Conservation (phyloP, 2,329 filamentous ascomycete species). For the Hypomyces perniciosus region DNA sequence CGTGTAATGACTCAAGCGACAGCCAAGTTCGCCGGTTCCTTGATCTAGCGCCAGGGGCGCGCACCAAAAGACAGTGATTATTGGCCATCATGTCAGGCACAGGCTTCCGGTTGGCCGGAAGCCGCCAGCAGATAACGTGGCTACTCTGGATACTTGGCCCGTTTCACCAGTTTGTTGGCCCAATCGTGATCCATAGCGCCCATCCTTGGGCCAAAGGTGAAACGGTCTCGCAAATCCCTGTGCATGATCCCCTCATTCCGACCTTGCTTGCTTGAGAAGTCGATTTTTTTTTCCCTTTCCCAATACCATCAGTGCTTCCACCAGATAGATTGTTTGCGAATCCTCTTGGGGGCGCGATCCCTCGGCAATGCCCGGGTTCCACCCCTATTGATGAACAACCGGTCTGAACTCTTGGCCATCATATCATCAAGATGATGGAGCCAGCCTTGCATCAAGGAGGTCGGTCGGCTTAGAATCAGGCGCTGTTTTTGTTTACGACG, state of each 20-base stretch:
- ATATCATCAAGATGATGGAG: too few relatives aligned
- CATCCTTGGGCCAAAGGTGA: constrained; percentile 8
- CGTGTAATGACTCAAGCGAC: not conserved
- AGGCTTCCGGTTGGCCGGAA: constrained; percentile 13
- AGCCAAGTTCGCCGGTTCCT: not conserved
- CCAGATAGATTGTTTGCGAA: too few relatives aligned
- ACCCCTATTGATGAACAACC: too few relatives aligned
- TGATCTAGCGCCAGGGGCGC: not conserved
- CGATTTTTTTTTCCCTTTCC: not conserved
- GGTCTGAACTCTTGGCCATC: too few relatives aligned
- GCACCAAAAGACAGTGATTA: not conserved
- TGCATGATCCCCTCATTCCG: not conserved
- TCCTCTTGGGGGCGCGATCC: too few relatives aligned
- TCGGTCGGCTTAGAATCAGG: too few relatives aligned
- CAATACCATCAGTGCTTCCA: not conserved
- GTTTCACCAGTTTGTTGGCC: not conserved
- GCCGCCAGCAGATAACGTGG: constrained; percentile 1
- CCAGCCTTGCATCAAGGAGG: too few relatives aligned
- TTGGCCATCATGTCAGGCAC: constrained; percentile 15
- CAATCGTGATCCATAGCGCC: constrained; percentile 7
- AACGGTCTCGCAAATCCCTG: constrained; percentile 9
- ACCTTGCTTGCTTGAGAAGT: not conserved
- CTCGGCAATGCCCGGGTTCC: too few relatives aligned
- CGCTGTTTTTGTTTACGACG: too few relatives aligned
- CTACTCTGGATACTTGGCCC: constrained; percentile 3